Evolutionary conservation across 139 green algal species (phyloP), one percentile per base, ranked within the genome.

Genomic region (Spirogloea muscicola): DNA sequence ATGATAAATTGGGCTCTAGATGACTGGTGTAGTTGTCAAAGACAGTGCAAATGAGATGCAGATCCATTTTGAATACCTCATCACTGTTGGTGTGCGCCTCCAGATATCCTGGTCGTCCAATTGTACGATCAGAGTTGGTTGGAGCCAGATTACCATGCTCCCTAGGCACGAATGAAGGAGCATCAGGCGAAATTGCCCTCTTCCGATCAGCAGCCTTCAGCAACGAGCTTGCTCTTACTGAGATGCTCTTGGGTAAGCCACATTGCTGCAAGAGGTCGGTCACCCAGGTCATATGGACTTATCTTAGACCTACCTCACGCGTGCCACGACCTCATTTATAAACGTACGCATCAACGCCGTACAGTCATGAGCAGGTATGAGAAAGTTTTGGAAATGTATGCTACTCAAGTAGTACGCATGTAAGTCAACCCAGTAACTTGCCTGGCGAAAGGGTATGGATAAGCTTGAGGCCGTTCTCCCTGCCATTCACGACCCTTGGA

Each of bases 171-270:
- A 38, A 38, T 4, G 25, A n/a, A 33, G 31, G 6, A 59, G 25
- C 62, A 7, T 72, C 62, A 5, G 62, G 37, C 4, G 37, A 60
- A 13, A 62, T 72, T 49, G 62, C 43, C 62, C 37, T 58, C 40
- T 72, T 72, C 3, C 37, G 3, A 60, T 5, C 49, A 60, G 7
- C 49, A 31, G 29, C 62, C 21, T 16, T 4, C 31, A 16, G 18
- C 10, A 39, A 41, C 37, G 13, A 3, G 31, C 5, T 62, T 2
- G 67, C 67, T 38, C 67, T 48, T 27, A 76, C 21, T 10, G 67
- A 76, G 29, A 76, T 69, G 49, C 67, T 76, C 33, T 76, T 76
- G 31, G 67, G 67, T 27, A 68, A 67, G 44, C 16, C 13, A 51
- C 10, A 25, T 16, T 51, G 43, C 43, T 51, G 16, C 43, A 51